A percentile compares a stretch with the other conserved stretches of the same genome.
Conservation (phyloP, 1,139 yeast genomes). For the Diutina catenulata region DNA sequence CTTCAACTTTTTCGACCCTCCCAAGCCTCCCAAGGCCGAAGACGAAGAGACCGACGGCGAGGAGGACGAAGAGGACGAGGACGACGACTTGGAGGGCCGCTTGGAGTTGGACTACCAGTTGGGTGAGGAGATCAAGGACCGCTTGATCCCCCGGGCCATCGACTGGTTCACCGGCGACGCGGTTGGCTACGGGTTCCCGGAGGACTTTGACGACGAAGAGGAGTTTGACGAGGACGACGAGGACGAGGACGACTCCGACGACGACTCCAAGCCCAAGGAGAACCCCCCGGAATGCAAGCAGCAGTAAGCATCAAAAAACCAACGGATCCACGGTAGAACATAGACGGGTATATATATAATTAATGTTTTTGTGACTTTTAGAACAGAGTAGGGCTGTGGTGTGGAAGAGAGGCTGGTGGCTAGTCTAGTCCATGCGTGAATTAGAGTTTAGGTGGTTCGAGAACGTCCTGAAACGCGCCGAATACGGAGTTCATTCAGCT, state of each 20-base stretch:
- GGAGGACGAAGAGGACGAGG: conserved; percentile 48
- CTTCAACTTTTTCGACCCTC: conserved; percentile 93
- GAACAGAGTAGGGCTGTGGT: too few species aligned
- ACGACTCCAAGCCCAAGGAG: conserved; percentile 39
- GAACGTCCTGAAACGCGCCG: too few species aligned
- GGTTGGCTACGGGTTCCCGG: conserved; percentile 43
- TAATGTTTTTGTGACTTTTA: too few species aligned
- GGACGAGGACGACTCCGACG: conserved; percentile 40
- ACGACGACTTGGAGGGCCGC: conserved; percentile 69
- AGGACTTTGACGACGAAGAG: conserved; percentile 28
- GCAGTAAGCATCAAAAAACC: conserved; percentile 17
- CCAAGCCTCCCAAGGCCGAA: conserved; percentile 50
- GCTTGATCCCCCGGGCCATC: conserved; percentile 88
- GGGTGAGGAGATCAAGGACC: conserved; percentile 94
- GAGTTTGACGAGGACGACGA: conserved; percentile 34
- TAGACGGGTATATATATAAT: background rate
- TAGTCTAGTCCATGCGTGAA: too few species aligned
- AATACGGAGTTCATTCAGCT: too few species aligned
- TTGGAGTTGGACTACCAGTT: conserved; percentile 88
- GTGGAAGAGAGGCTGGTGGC: too few species aligned
- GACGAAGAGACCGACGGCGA: conserved; percentile 31
- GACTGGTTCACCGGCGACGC: conserved; percentile 99
- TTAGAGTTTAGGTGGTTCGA: too few species aligned
- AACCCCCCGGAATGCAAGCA: conserved; percentile 85
- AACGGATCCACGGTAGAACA: background rate